These are phyloP conservation scores for Bolboschoenus planiculmis DNA, from an alignment of 176 grass and related monocot species.

Conservation along the genomic window DNA sequence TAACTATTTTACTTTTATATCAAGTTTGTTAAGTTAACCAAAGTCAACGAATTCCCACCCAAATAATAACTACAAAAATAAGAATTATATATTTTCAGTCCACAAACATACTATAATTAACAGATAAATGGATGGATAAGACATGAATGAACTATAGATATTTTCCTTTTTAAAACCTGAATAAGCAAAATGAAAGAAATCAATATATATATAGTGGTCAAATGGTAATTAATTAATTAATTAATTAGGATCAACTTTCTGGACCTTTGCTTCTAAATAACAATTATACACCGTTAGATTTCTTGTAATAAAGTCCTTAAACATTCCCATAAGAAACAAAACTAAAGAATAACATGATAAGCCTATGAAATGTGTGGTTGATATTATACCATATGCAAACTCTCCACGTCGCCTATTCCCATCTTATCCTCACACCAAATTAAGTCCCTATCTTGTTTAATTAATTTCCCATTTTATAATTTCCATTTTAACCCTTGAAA, in stretches of 20 bases:
- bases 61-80: too few relatives aligned
- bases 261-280: neutral
- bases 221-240: neutral
- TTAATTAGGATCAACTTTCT: neutral
- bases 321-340: neutral
- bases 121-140: neutral
- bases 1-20: too few relatives aligned
- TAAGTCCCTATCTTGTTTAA: neutral
- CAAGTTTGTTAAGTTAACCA: too few relatives aligned
- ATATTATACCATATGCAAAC: neutral
- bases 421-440: neutral
- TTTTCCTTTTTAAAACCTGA: neutral
- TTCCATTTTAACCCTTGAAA: neutral
- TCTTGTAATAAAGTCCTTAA: neutral
- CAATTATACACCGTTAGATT: neutral
- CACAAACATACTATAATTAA: too few relatives aligned
- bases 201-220: neutral
- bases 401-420: neutral
- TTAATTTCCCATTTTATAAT: neutral
- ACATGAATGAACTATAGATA: neutral
- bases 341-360: neutral
- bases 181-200: neutral
- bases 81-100: too few relatives aligned
- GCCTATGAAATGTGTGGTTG: slow-evolving; percentile 7
- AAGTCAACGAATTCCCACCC: too few relatives aligned